Conservation (phyloP, 352 stramenopile genomes). For the Thalassiosira exigua region DNA sequence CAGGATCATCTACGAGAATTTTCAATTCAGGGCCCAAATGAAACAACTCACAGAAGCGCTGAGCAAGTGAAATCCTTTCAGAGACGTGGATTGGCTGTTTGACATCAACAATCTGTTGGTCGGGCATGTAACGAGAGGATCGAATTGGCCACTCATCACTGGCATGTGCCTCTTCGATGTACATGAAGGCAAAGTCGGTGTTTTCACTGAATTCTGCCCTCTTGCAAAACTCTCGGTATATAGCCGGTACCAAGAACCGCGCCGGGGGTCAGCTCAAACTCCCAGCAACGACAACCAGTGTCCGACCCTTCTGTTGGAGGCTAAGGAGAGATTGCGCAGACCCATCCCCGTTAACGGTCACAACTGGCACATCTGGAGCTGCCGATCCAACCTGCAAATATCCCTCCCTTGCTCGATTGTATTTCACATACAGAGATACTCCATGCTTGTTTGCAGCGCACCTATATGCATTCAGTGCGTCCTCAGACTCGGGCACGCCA, state of each 20-base stretch:
- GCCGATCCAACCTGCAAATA: constrained; percentile 10
- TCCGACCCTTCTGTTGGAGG: neutral
- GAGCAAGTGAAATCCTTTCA: constrained; percentile 20
- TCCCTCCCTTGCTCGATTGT: constrained; percentile 33
- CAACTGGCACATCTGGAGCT: constrained; percentile 17
- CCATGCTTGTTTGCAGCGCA: constrained; percentile 30
- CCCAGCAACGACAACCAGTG: constrained; percentile 22
- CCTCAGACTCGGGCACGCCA: too few relatives aligned
- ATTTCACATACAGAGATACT: constrained; percentile 26
- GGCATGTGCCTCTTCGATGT: constrained; percentile 44
- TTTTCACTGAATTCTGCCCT: constrained; percentile 11
- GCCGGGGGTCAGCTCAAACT: constrained; percentile 24
- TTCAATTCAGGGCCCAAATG: constrained; percentile 23
- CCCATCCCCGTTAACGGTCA: constrained; percentile 5
- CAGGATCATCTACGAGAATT: constrained; percentile 34
- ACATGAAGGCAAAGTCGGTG: constrained; percentile 35
- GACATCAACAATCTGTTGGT: constrained; percentile 22
- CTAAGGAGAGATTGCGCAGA: constrained; percentile 10
- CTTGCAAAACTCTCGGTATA: constrained; percentile 18
- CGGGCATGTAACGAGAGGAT: constrained; percentile 23
- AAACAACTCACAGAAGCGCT: constrained; percentile 30
- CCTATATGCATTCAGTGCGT: constrained; percentile 11
- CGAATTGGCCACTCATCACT: constrained; percentile 42
- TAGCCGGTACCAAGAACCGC: constrained; percentile 15
- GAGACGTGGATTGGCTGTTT: constrained; percentile 2